These are phyloP conservation scores for Laburnicola sp. DNA, from an alignment of 2,329 filamentous ascomycete species.

Conservation along the genomic window DNA sequence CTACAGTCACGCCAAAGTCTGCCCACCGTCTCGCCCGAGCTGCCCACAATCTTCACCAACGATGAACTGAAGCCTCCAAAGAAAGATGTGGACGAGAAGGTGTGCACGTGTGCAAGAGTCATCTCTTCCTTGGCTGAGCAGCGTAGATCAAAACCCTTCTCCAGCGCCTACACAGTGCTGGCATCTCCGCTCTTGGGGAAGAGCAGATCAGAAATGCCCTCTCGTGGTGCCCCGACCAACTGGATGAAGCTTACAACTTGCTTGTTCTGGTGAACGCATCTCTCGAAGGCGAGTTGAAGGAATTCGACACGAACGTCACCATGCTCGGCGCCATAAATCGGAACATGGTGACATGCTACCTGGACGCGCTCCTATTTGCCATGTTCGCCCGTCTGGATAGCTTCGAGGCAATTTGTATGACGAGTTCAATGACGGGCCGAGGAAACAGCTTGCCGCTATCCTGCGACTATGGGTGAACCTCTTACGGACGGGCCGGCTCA, in stretches of 20 bases:
- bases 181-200: slow-evolving; percentile 60
- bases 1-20: slow-evolving; percentile 31
- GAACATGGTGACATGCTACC: slow-evolving; percentile 86
- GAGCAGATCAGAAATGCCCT: slow-evolving; percentile 67
- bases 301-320: slow-evolving; percentile 70
- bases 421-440: slow-evolving; percentile 71
- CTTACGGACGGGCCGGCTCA: slow-evolving; percentile 79
- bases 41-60: slow-evolving; percentile 66
- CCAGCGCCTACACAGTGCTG: slow-evolving; percentile 55
- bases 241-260: slow-evolving; percentile 74
- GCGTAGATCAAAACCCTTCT: slow-evolving; percentile 57
- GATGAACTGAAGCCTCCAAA: slow-evolving; percentile 59
- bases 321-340: slow-evolving; percentile 88
- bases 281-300: slow-evolving; percentile 74
- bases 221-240: slow-evolving; percentile 68
- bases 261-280: slow-evolving; percentile 79
- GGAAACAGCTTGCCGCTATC: slow-evolving; percentile 73
- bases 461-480: slow-evolving; percentile 92
- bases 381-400: slow-evolving; percentile 92
- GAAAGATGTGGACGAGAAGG: slow-evolving; percentile 60
- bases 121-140: not conserved
- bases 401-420: slow-evolving; percentile 91
- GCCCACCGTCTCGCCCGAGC: slow-evolving; percentile 46
- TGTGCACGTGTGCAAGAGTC: slow-evolving; percentile 17
- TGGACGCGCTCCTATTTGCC: slow-evolving; percentile 88